These are phyloP conservation scores for Yamadazyma pseudoaaseri DNA, from an alignment of 1,139 yeast species.

Conservation along the genomic window DNA sequence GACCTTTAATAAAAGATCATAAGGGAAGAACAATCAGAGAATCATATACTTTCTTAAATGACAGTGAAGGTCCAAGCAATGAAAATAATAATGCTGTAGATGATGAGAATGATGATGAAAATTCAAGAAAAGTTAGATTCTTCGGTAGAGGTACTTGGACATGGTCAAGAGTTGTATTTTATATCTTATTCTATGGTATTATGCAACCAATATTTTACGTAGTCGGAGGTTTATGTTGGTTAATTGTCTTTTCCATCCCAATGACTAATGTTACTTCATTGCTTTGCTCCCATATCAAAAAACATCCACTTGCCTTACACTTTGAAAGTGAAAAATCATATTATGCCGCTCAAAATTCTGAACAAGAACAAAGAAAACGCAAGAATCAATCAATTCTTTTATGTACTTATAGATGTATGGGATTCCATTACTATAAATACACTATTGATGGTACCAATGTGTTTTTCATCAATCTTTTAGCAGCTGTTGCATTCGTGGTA, in stretches of 20 bases:
- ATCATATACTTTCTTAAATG: conserved; percentile 34
- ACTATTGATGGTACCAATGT: conserved; percentile 96
- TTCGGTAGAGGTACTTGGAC: conserved; percentile 97
- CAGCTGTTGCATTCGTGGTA: conserved; percentile 80
- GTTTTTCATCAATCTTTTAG: conserved; percentile 80
- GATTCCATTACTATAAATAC: conserved; percentile 89
- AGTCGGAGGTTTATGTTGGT: conserved; percentile 69
- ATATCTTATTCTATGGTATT: conserved; percentile 64
- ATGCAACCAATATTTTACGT: conserved; percentile 65
- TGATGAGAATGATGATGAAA: conserved; percentile 30
- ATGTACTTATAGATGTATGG: conserved; percentile 93
- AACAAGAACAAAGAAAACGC: conserved; percentile 21
- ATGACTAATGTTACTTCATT: conserved; percentile 71
- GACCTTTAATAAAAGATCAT: conserved; percentile 45
- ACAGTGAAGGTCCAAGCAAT: conserved; percentile 13
- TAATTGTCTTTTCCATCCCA: conserved; percentile 86
- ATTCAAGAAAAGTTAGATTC: conserved; percentile 48
- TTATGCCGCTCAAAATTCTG: conserved; percentile 26
- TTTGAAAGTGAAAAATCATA: conserved; percentile 62
- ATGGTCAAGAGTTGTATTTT: conserved; percentile 76
- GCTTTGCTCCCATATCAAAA: conserved; percentile 73
- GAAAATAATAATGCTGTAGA: conserved; percentile 15
- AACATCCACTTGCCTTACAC: conserved; percentile 85
- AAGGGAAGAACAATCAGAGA: conserved; percentile 44
- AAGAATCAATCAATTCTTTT: conserved; percentile 47